Percentiles rank a stretch among this genome's conserved stretches.
Evolutionary conservation across 1,139 yeast species (phyloP).

Genomic region (Saccharomyces hybrid): DNA sequence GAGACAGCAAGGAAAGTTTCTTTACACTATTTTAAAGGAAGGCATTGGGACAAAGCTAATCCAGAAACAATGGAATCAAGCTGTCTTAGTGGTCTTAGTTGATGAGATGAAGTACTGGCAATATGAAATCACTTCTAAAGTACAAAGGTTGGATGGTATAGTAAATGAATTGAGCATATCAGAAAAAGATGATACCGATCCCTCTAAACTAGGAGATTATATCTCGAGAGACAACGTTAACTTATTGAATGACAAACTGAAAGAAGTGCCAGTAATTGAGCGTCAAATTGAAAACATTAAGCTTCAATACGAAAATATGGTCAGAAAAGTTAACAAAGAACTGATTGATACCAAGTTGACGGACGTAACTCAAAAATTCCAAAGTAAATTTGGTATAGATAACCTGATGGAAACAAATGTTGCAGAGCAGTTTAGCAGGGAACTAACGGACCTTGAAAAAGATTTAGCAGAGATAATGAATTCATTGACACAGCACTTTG

Average conservation of each 20-base stretch:
- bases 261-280: slow-evolving; percentile 29
- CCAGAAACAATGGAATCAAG: slow-evolving; percentile 21
- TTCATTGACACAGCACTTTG: slow-evolving; percentile 74
- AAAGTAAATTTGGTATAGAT: slow-evolving; percentile 11
- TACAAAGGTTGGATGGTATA: slow-evolving; percentile 28
- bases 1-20: slow-evolving; percentile 32
- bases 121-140: slow-evolving; percentile 30
- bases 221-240: slow-evolving; percentile 38
- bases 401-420: slow-evolving; percentile 14
- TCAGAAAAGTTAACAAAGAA: slow-evolving; percentile 21
- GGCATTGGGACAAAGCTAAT: slow-evolving; percentile 30
- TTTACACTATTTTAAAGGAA: slow-evolving; percentile 28
- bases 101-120: slow-evolving; percentile 27
- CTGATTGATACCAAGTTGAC: slow-evolving; percentile 17
- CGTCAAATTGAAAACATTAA: slow-evolving; percentile 26
- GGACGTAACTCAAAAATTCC: slow-evolving; percentile 15
- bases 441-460: slow-evolving; percentile 50
- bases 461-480: slow-evolving; percentile 65
- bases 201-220: slow-evolving; percentile 36
- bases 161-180: slow-evolving; percentile 19
- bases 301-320: slow-evolving; percentile 24
- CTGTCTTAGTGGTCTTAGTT: slow-evolving; percentile 21
- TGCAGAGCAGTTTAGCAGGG: slow-evolving; percentile 15
- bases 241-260: slow-evolving; percentile 28
- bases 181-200: slow-evolving; percentile 23